Base-by-base conservation (phyloP, 1,284 basidiomycete genomes). In the Sporisorium sorghi region DNA sequence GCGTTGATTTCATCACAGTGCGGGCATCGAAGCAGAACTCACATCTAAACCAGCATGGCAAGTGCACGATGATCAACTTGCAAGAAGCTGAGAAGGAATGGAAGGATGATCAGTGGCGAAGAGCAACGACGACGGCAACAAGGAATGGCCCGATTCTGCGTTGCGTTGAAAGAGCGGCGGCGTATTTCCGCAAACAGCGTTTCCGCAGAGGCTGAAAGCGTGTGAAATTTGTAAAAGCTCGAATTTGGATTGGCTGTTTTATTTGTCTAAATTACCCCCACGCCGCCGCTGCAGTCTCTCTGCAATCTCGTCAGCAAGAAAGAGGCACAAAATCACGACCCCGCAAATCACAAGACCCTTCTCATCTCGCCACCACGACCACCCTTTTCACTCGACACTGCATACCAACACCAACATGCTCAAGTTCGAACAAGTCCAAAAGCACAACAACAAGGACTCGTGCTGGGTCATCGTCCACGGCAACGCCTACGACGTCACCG, bases 391-490 rank as follows among this genome's bases (percentile, higher is more conserved):
- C n/a, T n/a, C n/a, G n/a, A n/a, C n/a, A n/a, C n/a, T n/a, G n/a
- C 42, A 26, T 28, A 28, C 26, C 58, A 24, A 37, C 33, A 32
- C 49, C 28, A 54, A 54, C 21, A 74, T 74, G 72, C 55, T 74
- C 43, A 74, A 69, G 48, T 74, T 74, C 76, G 82, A 86, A 10
- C 88, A 90, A 65, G 90, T 93, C 19, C 89, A 90, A 9, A 85
- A 88, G 80, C 92, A 93, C 82, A 91, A 90, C 82, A 87, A 77
- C 44, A 85, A 89, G 33, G 87, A 92, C 76, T 92, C 90, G 70
- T 93, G 92, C 85, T 95, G 93, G 94, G 91, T 96, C 68, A 90
- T 95, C 76, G 78, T 95, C 2, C 92, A 93, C 84, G 92, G 89
- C 56, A 87, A 90, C 33, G 90, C 89, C 12, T 91, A 91, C 84